phyloP scores from a whole-genome alignment of 164 flowering plant species.

The Tetracentron sinense region DNA sequence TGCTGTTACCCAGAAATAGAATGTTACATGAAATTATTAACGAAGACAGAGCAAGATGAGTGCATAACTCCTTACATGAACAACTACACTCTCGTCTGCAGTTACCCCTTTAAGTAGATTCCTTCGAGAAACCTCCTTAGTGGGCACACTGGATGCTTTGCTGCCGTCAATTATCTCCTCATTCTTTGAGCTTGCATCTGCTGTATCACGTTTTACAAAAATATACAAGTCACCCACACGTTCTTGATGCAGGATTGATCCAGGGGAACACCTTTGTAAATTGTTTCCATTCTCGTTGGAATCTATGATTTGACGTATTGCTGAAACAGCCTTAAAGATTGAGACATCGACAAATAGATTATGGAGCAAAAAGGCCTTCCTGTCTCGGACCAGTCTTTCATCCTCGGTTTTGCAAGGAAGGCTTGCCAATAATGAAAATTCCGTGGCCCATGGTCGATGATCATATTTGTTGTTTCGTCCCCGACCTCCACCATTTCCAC shows the following conservation, averaged over 20 bases:
- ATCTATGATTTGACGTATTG: conserved; percentile 46
- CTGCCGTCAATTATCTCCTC: conserved; percentile 28
- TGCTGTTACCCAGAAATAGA: conserved; percentile 4
- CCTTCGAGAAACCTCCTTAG: conserved; percentile 42
- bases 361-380: conserved; percentile 91
- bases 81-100: conserved; percentile 83
- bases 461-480: conserved; percentile 59
- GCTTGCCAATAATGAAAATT: conserved; percentile 71
- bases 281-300: conserved; percentile 22
- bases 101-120: conserved; percentile 85
- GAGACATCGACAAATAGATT: conserved; percentile 75
- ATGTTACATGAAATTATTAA: background rate
- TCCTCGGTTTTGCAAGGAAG: conserved; percentile 94
- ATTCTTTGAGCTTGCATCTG: conserved; percentile 39
- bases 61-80: conserved; percentile 58
- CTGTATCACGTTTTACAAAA: conserved; percentile 29
- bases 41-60: conserved; percentile 1
- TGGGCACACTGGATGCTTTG: conserved; percentile 25
- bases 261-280: conserved; percentile 15
- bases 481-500: conserved; percentile 95
- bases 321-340: conserved; percentile 60
- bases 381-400: conserved; percentile 78
- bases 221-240: conserved; percentile 65
- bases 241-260: conserved; percentile 48
- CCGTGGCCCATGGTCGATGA: conserved; percentile 78